phyloP scores from a whole-genome alignment of 495 filamentous ascomycete genomes.

The Hypoxylon cercidicola region DNA sequence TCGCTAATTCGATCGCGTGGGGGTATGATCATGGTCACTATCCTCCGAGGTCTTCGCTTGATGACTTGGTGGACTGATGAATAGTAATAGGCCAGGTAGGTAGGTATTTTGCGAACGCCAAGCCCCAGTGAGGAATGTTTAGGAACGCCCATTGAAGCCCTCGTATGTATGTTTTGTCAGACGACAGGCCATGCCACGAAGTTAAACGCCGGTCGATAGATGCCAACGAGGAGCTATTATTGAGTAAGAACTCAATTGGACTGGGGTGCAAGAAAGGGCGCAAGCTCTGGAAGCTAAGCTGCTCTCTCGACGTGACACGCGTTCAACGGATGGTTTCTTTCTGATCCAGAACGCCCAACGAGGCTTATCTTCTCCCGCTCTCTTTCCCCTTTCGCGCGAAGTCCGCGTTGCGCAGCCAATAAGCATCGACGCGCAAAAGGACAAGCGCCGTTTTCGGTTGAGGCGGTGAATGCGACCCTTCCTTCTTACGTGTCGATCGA shows the following conservation, averaged over 20 bases:
- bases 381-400: constrained; percentile 18
- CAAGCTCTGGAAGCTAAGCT: constrained; percentile 3
- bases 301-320: constrained; percentile 21
- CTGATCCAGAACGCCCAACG: constrained; percentile 29
- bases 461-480: constrained; percentile 39
- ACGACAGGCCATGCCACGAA: constrained; percentile 12
- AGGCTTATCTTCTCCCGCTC: constrained; percentile 25
- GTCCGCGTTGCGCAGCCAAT: constrained; percentile 25
- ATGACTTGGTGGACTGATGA: constrained; percentile 4
- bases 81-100: not conserved
- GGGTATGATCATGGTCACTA: constrained; percentile 5
- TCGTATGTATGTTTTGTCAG: constrained; percentile 5
- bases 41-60: constrained; percentile 6
- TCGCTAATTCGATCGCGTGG: constrained; percentile 30
- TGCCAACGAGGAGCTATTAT: constrained; percentile 1
- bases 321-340: constrained; percentile 1
- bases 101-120: constrained; percentile 21
- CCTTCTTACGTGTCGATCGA: constrained; percentile 36
- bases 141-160: constrained; percentile 14
- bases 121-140: constrained; percentile 9
- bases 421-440: constrained; percentile 16
- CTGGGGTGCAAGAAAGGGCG: constrained; percentile 4
- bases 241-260: constrained; percentile 11
- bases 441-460: constrained; percentile 17
- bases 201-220: constrained; percentile 2